These are phyloP conservation scores for Suillus fuscotomentosus DNA, from an alignment of 768 basidiomycete genomes.

Conservation along the genomic window DNA sequence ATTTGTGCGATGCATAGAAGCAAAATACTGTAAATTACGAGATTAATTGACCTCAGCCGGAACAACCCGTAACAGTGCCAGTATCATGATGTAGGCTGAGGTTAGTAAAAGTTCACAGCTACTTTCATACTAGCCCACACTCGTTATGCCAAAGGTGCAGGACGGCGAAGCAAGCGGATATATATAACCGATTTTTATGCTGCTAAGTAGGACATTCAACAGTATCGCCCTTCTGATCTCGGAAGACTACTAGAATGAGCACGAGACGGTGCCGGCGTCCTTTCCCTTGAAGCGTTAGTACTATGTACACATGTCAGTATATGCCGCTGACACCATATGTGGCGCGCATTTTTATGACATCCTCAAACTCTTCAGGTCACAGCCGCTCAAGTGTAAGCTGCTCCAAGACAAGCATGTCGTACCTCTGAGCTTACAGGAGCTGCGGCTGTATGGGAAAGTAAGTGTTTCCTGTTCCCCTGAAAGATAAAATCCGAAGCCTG, in stretches of 20 bases:
- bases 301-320: no score
- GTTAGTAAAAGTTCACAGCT: no score
- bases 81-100: no score
- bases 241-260: no score
- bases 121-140: no score
- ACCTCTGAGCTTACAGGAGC: conserved; percentile 30
- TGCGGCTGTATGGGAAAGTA: conserved; percentile 21
- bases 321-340: not conserved
- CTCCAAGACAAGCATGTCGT: conserved; percentile 30
- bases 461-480: conserved; percentile 27
- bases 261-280: no score
- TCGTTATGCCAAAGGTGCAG: no score
- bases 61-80: not conserved
- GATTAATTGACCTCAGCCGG: not conserved
- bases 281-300: no score
- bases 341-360: not conserved
- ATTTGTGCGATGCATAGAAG: not conserved
- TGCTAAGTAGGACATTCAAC: no score
- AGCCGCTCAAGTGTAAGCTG: conserved; percentile 1
- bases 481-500: conserved; percentile 35
- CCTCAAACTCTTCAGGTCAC: not conserved
- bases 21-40: not conserved
- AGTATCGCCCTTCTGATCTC: no score
- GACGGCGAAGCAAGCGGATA: no score
- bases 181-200: no score